Percentiles rank a stretch among this genome's conserved stretches.
These are phyloP conservation scores for Cercospora janseana DNA, from an alignment of 2,329 filamentous ascomycete species.

Conservation along the genomic window DNA sequence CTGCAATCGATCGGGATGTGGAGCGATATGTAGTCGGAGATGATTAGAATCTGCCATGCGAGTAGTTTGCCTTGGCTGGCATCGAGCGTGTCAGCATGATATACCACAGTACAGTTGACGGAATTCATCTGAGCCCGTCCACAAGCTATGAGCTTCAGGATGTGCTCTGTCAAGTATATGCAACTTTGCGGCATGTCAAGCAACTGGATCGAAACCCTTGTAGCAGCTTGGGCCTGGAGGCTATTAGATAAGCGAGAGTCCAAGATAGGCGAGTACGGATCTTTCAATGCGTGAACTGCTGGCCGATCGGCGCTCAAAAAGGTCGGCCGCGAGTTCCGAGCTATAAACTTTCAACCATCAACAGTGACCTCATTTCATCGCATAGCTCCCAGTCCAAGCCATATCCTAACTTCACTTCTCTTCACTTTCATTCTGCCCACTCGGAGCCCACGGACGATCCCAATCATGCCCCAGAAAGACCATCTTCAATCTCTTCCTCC, in stretches of 20 bases:
- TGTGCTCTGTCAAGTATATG: no score
- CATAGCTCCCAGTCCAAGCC: background rate
- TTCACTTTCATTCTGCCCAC: no score
- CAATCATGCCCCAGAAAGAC: slow-evolving; percentile 4
- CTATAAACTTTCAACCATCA: background rate
- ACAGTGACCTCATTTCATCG: slow-evolving; percentile 4
- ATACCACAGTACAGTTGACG: background rate
- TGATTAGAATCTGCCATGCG: background rate
- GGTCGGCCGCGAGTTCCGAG: background rate
- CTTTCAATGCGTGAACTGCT: no score
- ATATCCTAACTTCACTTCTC: no score
- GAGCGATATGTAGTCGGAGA: slow-evolving; percentile 9
- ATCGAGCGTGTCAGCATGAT: background rate
- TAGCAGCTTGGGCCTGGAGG: no score
- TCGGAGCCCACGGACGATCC: no score
- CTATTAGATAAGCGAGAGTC: no score
- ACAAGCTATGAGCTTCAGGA: background rate
- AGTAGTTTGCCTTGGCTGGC: background rate
- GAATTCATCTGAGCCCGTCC: background rate
- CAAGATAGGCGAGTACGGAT: no score
- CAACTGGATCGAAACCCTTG: no score
- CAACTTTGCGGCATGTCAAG: no score
- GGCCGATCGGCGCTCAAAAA: slow-evolving; percentile 2
- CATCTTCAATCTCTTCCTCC: slow-evolving; percentile 11
- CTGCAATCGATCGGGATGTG: slow-evolving; percentile 24